Percentiles rank a stretch among this genome's conserved stretches.
Evolutionary conservation across 106 monocot genomes (phyloP).

Genomic region (Dioscorea dumetorum): DNA sequence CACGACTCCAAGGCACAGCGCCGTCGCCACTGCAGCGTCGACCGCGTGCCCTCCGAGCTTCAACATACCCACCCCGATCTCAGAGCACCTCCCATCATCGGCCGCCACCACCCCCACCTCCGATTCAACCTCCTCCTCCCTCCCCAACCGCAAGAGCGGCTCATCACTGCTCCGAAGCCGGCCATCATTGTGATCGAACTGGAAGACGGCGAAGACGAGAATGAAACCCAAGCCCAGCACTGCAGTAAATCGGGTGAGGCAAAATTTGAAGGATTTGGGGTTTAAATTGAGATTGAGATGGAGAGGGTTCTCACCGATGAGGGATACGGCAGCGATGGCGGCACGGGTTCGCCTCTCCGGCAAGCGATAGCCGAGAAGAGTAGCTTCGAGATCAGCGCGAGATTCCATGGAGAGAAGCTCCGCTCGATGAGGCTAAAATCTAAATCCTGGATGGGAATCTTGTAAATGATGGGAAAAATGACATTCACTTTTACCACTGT

Average conservation of each 20-base stretch:
- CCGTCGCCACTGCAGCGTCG: conserved; percentile 78
- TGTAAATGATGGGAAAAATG: no score
- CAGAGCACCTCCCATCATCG: conserved; percentile 79
- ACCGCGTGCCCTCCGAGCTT: conserved; percentile 73
- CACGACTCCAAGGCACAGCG: conserved; percentile 65
- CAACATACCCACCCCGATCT: conserved; percentile 52
- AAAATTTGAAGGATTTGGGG: background rate
- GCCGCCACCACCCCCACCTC: conserved; percentile 77
- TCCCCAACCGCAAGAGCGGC: background rate
- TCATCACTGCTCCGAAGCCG: background rate
- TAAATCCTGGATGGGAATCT: no score
- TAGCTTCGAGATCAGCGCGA: conserved; percentile 21
- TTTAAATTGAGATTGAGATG: background rate
- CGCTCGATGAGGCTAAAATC: no score
- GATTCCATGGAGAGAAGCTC: conserved; percentile 10
- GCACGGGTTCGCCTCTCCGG: conserved; percentile 2
- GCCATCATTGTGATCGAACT: background rate
- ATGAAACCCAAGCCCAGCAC: background rate
- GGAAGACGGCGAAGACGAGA: background rate
- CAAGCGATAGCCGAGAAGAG: conserved; percentile 33
- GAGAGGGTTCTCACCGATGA: conserved; percentile 1
- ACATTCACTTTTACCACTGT: no score
- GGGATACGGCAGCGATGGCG: background rate
- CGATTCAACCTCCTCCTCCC: conserved; percentile 44
- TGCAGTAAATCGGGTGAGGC: background rate